Evolutionary conservation across 257 asterid genomes (phyloP).

Genomic region (Scutellaria galericulata): DNA sequence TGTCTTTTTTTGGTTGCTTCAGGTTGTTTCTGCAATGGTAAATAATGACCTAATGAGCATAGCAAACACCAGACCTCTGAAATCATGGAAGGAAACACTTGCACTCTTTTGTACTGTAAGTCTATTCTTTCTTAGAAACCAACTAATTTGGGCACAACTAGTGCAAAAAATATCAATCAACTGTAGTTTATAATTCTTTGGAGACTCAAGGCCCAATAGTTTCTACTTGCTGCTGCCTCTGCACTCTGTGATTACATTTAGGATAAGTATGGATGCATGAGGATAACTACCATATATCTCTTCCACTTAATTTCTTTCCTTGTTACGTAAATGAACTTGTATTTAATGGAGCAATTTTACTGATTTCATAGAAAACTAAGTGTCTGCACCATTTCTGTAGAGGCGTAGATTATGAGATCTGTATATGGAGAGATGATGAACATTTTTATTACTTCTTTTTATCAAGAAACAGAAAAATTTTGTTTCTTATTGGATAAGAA

Average conservation of each 20-base stretch:
- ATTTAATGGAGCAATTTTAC: conserved; percentile 9
- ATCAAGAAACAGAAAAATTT: no score
- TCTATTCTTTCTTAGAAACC: conserved; percentile 31
- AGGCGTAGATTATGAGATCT: conserved; percentile 11
- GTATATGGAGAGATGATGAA: background rate
- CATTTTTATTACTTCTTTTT: no score
- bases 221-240: conserved; percentile 23
- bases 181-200: conserved; percentile 11
- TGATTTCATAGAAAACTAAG: conserved; percentile 23
- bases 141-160: conserved; percentile 11
- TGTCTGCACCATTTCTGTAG: background rate
- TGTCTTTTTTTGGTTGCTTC: conserved; percentile 33
- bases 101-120: conserved; percentile 94
- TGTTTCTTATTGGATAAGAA: no score
- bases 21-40: conserved; percentile 90
- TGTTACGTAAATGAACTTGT: background rate
- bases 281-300: background rate
- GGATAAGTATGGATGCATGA: background rate
- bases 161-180: conserved; percentile 24
- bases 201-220: conserved; percentile 1
- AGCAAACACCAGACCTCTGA: conserved; percentile 82
- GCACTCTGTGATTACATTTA: background rate
- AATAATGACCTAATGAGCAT: conserved; percentile 90
- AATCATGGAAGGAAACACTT: conserved; percentile 97
- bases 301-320: conserved; percentile 1